Base-by-base conservation (phyloP, 2,329 filamentous ascomycete species). In the Hypomyces rosellus region DNA sequence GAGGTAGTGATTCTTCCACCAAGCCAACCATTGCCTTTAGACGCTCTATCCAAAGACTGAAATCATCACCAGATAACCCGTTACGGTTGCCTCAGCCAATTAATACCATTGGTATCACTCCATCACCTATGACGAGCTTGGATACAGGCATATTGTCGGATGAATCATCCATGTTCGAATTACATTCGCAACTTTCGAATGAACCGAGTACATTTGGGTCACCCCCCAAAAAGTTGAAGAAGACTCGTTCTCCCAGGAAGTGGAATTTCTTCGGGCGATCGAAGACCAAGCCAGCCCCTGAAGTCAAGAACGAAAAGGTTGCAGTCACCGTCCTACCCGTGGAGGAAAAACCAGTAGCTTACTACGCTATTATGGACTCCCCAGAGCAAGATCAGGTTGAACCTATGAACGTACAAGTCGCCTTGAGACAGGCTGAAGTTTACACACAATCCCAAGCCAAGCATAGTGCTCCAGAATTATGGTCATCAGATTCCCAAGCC, bases 181-280 rank as follows among this genome's bases (percentile, higher is more conserved):
- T 71, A 20, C 69, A 72, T 11, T 55, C 63, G 5, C 70, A 71
- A 36, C 56, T 62, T 1, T 63, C 64, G 6, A 64, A 60, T 8
- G 66, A 67, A 4, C 61, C 63, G 6, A 56, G 52, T 41, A 51
- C 62, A 11, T 57, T 62, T 2, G 63, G 54, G 18, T 56, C 61
- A 16, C 12, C 51, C 1, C 68, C 77, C 0, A 82, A 76, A 63
- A 84, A 83, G 62, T 63, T 81, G 18, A 71, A 73, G 18, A 84
- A 82, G 48, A 62, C 74, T 1, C 75, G 72, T 40, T 80, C 78
- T 22, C 80, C 80, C 20, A 74, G 77, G 7, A 82, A 77, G 57
- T 85, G 82, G 82, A 84, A 83, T 55, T 62, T 84, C 12, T 85
- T 85, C 56, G 74, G 80, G 45, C 73, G 80, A 43, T 77, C 77